Evolutionary conservation across 331 rosid species (phyloP).

Genomic region (Rhamnella rubrinervis): DNA sequence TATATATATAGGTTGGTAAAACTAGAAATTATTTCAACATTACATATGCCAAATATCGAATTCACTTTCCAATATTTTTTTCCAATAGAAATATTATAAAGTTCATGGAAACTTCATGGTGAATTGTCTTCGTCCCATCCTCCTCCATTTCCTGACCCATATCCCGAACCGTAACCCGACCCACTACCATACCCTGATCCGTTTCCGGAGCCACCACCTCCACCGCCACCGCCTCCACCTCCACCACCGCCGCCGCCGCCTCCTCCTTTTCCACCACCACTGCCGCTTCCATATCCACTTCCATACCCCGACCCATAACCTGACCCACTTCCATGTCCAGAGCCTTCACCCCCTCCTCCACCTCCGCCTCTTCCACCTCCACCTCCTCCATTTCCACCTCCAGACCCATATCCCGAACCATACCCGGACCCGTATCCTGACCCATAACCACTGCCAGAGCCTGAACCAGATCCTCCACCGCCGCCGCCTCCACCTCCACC

Average conservation of each 20-base stretch:
- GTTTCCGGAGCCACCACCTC: slow-evolving; percentile 1
- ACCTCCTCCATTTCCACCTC: slow-evolving; percentile 22
- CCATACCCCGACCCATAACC: slow-evolving; percentile 39
- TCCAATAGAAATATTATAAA: neutral
- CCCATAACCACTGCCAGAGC: slow-evolving; percentile 35
- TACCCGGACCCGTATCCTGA: slow-evolving; percentile 35
- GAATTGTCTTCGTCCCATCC: slow-evolving; percentile 19
- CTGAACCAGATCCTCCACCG: slow-evolving; percentile 23
- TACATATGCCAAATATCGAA: neutral
- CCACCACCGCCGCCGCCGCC: slow-evolving; percentile 6
- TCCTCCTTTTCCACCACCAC: slow-evolving; percentile 14
- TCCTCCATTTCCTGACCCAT: slow-evolving; percentile 42
- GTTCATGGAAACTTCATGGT: slow-evolving; percentile 22
- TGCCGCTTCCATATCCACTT: neutral
- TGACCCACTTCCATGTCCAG: slow-evolving; percentile 36
- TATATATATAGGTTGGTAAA: neutral
- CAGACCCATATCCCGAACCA: slow-evolving; percentile 33
- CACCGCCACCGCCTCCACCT: neutral
- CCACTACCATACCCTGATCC: slow-evolving; percentile 35
- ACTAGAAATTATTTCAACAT: slow-evolving; percentile 32
- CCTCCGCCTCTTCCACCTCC: slow-evolving; percentile 1
- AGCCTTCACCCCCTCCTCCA: slow-evolving; percentile 23
- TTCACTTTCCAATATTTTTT: neutral
- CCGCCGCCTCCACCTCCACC: slow-evolving; percentile 32
- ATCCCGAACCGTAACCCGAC: slow-evolving; percentile 28